These are phyloP conservation scores for Cutaneotrichosporon sp. DNA, from an alignment of 1,284 basidiomycete genomes.

Conservation along the genomic window DNA sequence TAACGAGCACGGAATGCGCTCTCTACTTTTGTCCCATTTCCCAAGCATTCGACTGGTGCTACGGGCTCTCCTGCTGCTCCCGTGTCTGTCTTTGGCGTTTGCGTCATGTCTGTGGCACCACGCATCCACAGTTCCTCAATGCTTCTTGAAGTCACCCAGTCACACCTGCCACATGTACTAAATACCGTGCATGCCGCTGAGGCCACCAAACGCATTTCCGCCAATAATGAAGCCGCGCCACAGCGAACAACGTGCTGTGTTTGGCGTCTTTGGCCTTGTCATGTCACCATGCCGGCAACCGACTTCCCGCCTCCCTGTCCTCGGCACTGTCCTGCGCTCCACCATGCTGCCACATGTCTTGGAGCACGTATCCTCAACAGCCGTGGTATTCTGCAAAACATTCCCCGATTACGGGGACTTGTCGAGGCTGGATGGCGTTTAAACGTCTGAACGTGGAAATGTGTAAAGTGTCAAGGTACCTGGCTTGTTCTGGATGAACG, in stretches of 20 bases:
- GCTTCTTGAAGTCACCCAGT: no score
- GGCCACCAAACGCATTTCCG: not conserved
- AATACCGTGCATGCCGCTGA: not conserved
- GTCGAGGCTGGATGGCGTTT: no score
- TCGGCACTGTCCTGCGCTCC: not conserved
- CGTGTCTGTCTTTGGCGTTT: no score
- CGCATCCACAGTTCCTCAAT: not conserved
- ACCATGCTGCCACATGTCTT: no score
- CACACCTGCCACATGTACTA: not conserved
- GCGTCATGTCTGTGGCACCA: not conserved
- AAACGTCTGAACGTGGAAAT: no score
- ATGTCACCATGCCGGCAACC: not conserved
- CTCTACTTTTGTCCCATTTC: not conserved
- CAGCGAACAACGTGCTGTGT: not conserved
- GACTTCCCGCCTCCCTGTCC: not conserved
- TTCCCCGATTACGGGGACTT: no score
- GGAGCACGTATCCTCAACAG: no score
- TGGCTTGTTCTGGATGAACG: no score
- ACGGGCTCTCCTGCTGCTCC: no score
- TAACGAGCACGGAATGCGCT: not conserved
- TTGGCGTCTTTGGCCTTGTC: not conserved
- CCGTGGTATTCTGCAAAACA: no score
- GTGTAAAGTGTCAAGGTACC: no score
- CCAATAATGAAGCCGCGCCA: not conserved
- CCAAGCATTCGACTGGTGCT: no score